phyloP scores from a whole-genome alignment of 73 alveolate species.

The Symbiodinium pilosum region DNA sequence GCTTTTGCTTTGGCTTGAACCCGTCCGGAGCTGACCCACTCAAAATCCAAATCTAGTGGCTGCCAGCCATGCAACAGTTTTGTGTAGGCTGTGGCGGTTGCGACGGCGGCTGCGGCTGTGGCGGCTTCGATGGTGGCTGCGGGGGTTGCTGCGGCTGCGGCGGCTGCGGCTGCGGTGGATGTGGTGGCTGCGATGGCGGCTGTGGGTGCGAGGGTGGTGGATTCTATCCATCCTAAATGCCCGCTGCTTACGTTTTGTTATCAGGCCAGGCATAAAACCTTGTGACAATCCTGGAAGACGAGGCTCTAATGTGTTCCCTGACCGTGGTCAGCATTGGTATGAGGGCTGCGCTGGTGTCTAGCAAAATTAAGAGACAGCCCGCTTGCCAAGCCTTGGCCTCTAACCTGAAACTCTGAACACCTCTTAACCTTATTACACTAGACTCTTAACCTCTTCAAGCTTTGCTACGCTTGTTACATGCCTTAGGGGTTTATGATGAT shows the following conservation, averaged over 20 bases:
- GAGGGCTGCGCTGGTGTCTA: constrained; percentile 23
- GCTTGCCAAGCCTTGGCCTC: not conserved
- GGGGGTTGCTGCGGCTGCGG: not conserved
- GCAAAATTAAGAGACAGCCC: not conserved
- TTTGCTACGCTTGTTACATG: too few relatives aligned
- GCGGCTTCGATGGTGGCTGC: not conserved
- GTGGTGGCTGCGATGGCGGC: constrained; percentile 21
- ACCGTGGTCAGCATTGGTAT: not conserved
- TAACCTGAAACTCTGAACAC: not conserved
- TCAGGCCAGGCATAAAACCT: too few relatives aligned
- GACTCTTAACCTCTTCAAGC: too few relatives aligned
- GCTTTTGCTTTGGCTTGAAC: too few relatives aligned
- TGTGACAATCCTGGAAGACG: too few relatives aligned
- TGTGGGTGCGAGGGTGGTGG: constrained; percentile 9
- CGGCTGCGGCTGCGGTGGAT: not conserved
- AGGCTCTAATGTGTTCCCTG: not conserved
- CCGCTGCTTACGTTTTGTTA: not conserved
- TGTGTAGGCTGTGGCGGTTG: not conserved
- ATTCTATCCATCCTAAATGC: not conserved
- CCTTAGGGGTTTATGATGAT: too few relatives aligned
- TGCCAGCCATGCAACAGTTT: not conserved
- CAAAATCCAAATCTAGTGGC: not conserved
- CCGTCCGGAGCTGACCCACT: too few relatives aligned
- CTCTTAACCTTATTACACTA: too few relatives aligned
- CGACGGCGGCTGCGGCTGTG: constrained; percentile 4